Conservation (phyloP, 2,329 filamentous ascomycete genomes). For the Decorospora gaudefroyi region DNA sequence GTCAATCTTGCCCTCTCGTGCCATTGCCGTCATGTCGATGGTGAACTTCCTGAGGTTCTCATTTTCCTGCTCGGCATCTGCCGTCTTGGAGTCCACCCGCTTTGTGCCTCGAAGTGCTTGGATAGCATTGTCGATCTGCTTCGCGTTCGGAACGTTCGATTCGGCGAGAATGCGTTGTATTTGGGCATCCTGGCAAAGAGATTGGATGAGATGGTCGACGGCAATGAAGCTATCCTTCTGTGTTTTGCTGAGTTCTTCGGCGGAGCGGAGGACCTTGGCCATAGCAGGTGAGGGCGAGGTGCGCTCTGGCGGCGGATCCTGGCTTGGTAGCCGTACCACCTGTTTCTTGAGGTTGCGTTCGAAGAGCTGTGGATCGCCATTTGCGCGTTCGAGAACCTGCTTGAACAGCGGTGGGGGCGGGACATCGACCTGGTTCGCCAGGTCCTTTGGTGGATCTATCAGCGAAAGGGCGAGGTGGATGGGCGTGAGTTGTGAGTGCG, state of each 20-base stretch:
- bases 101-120: constrained; percentile 89
- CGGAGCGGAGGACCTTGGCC: constrained; percentile 78
- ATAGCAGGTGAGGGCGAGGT: constrained; percentile 82
- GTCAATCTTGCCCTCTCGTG: constrained; percentile 95
- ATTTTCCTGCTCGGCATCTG: constrained; percentile 87
- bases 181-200: constrained; percentile 75
- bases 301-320: constrained; percentile 91
- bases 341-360: constrained; percentile 89
- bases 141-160: constrained; percentile 86
- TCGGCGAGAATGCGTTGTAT: constrained; percentile 79
- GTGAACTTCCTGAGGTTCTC: constrained; percentile 98
- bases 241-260: constrained; percentile 90
- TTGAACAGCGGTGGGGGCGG: constrained; percentile 78
- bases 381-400: constrained; percentile 90
- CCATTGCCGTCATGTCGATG: constrained; percentile 96
- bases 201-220: constrained; percentile 89
- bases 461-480: constrained; percentile 86
- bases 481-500: constrained; percentile 86
- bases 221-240: constrained; percentile 96
- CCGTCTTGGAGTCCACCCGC: constrained; percentile 93
- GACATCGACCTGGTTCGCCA: constrained; percentile 68
- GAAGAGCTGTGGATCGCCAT: constrained; percentile 87
- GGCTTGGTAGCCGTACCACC: constrained; percentile 86
- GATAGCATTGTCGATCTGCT: constrained; percentile 88
- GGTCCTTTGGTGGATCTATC: constrained; percentile 72